A percentile compares a stretch with the other conserved stretches of the same genome.
Evolutionary conservation across 1,139 yeast genomes (phyloP).

Genomic region (Geotrichum klebahnii): DNA sequence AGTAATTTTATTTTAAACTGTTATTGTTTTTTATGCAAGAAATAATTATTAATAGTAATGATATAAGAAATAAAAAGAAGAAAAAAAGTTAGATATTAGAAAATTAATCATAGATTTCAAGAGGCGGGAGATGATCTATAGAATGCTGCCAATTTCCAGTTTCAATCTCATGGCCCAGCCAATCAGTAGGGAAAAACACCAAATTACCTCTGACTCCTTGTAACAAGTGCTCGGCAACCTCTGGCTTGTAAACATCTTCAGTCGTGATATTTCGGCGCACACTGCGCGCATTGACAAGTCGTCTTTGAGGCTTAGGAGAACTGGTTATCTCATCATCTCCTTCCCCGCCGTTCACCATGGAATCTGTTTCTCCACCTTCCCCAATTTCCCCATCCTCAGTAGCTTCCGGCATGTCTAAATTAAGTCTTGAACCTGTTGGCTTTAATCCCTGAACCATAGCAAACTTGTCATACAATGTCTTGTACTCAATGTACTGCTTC

Average conservation of each 20-base stretch:
- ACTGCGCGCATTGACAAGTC: slow-evolving; percentile 14
- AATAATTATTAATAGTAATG: background rate
- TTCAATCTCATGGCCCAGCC: slow-evolving; percentile 84
- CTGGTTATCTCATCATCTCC: background rate
- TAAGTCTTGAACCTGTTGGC: slow-evolving; percentile 13
- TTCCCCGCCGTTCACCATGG: background rate
- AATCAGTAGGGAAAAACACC: slow-evolving; percentile 84
- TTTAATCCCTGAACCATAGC: slow-evolving; percentile 36
- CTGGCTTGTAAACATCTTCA: slow-evolving; percentile 63
- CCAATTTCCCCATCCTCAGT: too few species aligned
- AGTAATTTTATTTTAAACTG: background rate
- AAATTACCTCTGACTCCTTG: slow-evolving; percentile 80
- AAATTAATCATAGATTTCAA: slow-evolving; percentile 77
- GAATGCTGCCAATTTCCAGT: slow-evolving; percentile 89
- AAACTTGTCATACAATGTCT: slow-evolving; percentile 37
- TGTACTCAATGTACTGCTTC: slow-evolving; percentile 78
- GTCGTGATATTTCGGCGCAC: slow-evolving; percentile 18
- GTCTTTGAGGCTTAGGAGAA: slow-evolving; percentile 7
- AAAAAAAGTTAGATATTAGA: background rate
- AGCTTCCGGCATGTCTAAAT: slow-evolving; percentile 21
- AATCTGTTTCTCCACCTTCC: background rate
- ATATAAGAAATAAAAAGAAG: background rate
- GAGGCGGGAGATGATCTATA: slow-evolving; percentile 90
- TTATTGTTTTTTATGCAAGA: background rate
- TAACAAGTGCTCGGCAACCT: slow-evolving; percentile 70